These are phyloP conservation scores for Pythium dissimile DNA, from an alignment of 352 stramenopile genomes.

Conservation along the genomic window DNA sequence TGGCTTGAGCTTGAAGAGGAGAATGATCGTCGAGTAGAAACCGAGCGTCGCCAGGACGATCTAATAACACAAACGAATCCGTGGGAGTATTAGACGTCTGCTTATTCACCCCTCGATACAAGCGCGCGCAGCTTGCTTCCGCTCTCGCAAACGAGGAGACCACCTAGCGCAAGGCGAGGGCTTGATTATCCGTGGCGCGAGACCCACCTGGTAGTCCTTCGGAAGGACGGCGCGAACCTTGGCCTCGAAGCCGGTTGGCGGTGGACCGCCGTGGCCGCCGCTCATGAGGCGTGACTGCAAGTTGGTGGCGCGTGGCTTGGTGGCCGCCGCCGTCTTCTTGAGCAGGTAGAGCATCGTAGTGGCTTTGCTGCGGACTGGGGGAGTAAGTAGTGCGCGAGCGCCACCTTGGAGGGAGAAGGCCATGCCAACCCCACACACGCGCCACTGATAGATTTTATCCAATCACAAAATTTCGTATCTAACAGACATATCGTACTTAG, in stretches of 20 bases:
- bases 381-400: no score
- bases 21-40: slow-evolving; percentile 75
- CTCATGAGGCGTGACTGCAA: slow-evolving; percentile 76
- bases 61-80: slow-evolving; percentile 20
- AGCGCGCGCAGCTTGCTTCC: no score
- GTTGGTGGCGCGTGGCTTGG: slow-evolving; percentile 43
- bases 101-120: no score
- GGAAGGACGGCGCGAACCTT: slow-evolving; percentile 83
- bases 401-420: no score
- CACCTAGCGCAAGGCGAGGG: no score
- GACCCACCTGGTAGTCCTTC: slow-evolving; percentile 80
- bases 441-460: slow-evolving; percentile 18
- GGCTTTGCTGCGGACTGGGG: slow-evolving; percentile 2
- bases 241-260: slow-evolving; percentile 74
- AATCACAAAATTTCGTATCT: slow-evolving; percentile 20
- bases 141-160: no score
- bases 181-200: no score
- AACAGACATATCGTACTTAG: slow-evolving; percentile 6
- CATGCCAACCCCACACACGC: slow-evolving; percentile 5
- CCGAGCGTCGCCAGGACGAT: slow-evolving; percentile 83
- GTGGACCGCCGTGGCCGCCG: slow-evolving; percentile 48
- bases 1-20: slow-evolving; percentile 84
- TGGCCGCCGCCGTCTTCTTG: slow-evolving; percentile 58
- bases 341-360: slow-evolving; percentile 69
- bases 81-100: background rate